Base-by-base conservation (phyloP, 139 green algal genomes). In the Coccomyxa sp. region DNA sequence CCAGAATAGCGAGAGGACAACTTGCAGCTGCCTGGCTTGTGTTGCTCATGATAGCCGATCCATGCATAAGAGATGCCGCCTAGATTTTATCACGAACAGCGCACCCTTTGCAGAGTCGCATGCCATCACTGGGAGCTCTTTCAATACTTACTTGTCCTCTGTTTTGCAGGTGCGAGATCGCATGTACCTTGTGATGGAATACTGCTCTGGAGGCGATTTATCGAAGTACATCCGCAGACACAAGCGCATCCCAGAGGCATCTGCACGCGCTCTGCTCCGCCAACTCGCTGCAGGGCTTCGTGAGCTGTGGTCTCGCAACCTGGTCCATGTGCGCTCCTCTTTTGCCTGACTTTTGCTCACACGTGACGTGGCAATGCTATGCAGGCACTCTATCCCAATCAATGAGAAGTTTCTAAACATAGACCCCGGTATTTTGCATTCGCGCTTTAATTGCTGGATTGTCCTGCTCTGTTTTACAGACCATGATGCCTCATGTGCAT, bases 101-200 rank as follows among this genome's bases (percentile, higher is more conserved):
- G 7, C 38, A 3, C 38, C 38, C 38, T 51, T 51, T 7, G 38
- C 38, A 51, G 7, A 51, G 38, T 51, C 38, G 7, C 7, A 51
- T 51, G 38, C 38, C 38, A 51, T 51, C 38, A 11, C 38, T 51
- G 38, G 38, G 38, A 51, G 38, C 38, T 51, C 38, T 7, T 51
- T 51, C 3, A 51, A 11, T 51, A 11, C 38, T 7, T 51, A 51
- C 38, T 51, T 51, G 38, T 51, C 38, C 38, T 51, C 38, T 7
- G 3, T 68, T 68, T 17, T 81, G 66, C 87, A 93, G 92, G 88
- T 91, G 58, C 81, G 77, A 18, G 85, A 85, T 17, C 87, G 85
- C 11, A 88, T 98, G 58, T 98, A 90, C 82, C 86, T 99, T 30
- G 89, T 99, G 12, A 93, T 98, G 71, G 96, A 99, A 88, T 99